Evolutionary conservation across 106 monocot genomes (phyloP).

Genomic region (Phalaenopsis aphrodite): DNA sequence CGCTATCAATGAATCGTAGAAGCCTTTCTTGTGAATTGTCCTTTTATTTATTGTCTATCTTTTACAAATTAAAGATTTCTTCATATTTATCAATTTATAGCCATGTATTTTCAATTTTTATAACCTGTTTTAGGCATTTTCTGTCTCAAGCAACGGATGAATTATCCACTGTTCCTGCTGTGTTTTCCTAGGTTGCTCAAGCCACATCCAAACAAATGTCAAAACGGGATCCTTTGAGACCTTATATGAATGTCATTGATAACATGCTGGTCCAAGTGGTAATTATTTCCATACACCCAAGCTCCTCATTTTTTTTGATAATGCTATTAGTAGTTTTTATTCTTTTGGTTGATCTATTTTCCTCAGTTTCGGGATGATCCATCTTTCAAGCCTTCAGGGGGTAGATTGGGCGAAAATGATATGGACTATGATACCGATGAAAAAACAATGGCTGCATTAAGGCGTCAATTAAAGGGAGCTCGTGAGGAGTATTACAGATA

Average conservation of each 20-base stretch:
- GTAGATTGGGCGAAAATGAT: constrained; percentile 96
- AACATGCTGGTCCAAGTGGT: constrained; percentile 89
- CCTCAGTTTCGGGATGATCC: constrained; percentile 83
- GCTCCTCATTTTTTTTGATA: not conserved
- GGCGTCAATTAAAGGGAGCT: constrained; percentile 86
- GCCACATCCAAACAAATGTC: constrained; percentile 99
- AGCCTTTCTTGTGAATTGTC: not conserved
- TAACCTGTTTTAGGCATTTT: not conserved
- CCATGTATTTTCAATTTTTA: not conserved
- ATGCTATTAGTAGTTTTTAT: not conserved
- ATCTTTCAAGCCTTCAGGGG: constrained; percentile 92
- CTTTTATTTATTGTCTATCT: not conserved
- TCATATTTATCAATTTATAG: not conserved
- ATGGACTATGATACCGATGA: constrained; percentile 99
- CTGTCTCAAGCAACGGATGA: not conserved
- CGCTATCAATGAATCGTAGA: not conserved
- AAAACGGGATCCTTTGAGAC: constrained; percentile 84
- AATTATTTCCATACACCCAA: constrained; percentile 3
- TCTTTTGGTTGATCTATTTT: not conserved
- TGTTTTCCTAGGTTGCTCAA: constrained; percentile 70
- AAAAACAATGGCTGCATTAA: constrained; percentile 86
- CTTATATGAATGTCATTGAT: constrained; percentile 92
- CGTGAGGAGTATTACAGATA: constrained; percentile 93
- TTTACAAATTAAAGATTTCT: not conserved
- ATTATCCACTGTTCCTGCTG: not conserved